Evolutionary conservation across 2,329 filamentous ascomycete species (phyloP).

Genomic region (Xylogone sp.): DNA sequence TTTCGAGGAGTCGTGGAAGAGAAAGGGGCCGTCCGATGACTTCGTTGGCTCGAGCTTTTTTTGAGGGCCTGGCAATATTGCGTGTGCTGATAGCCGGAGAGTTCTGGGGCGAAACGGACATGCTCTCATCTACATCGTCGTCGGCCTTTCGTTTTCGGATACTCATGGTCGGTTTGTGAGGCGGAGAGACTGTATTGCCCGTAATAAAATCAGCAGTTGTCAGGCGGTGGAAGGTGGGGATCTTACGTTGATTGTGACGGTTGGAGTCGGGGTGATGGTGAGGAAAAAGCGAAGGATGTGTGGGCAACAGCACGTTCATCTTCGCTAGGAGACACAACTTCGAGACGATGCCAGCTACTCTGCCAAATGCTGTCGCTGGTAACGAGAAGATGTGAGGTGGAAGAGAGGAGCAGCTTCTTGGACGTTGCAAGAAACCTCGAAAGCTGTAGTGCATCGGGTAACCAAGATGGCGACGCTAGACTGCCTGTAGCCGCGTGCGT

Average conservation of each 20-base stretch:
- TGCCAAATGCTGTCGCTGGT: background rate
- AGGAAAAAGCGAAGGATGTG: slow-evolving; percentile 54
- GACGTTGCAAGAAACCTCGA: background rate
- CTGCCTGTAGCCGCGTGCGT: background rate
- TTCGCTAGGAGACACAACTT: slow-evolving; percentile 20
- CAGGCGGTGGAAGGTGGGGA: slow-evolving; percentile 34
- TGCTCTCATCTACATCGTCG: slow-evolving; percentile 76
- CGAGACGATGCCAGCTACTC: background rate
- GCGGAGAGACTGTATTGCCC: slow-evolving; percentile 40
- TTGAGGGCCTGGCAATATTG: slow-evolving; percentile 62
- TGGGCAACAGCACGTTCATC: slow-evolving; percentile 60
- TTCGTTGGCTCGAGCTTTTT: slow-evolving; percentile 62
- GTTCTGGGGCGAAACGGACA: slow-evolving; percentile 82
- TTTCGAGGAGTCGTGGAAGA: slow-evolving; percentile 82
- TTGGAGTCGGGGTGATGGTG: slow-evolving; percentile 52
- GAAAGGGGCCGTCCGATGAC: slow-evolving; percentile 62
- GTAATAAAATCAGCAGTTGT: slow-evolving; percentile 6
- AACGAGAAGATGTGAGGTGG: background rate
- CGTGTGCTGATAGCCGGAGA: slow-evolving; percentile 74
- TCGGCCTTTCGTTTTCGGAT: slow-evolving; percentile 82
- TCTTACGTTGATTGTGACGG: slow-evolving; percentile 51
- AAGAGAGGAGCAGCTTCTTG: background rate
- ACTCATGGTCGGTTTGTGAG: slow-evolving; percentile 36
- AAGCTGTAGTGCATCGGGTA: background rate
- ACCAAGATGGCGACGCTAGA: background rate